These are phyloP conservation scores for Karstenula rhodostoma DNA, from an alignment of 2,329 filamentous ascomycete species.

Conservation along the genomic window DNA sequence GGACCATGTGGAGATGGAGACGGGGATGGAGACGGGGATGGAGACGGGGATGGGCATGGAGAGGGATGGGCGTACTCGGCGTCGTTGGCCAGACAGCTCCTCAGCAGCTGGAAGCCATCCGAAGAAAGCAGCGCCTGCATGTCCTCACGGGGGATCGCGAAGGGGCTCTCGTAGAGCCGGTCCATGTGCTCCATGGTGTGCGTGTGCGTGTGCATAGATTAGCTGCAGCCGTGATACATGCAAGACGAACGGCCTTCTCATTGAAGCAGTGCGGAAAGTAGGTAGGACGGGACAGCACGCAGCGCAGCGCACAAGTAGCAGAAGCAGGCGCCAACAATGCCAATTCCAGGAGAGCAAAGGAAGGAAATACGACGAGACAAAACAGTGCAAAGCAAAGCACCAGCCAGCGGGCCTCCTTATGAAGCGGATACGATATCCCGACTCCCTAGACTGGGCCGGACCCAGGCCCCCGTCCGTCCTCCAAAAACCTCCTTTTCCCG, in stretches of 20 bases:
- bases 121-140: conserved; percentile 49
- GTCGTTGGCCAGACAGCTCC: conserved; percentile 52
- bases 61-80: conserved; percentile 47
- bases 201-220: conserved; percentile 6
- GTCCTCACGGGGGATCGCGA: conserved; percentile 54
- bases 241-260: conserved; percentile 1
- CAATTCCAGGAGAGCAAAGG: neutral
- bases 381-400: conserved; percentile 3
- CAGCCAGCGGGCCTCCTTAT: conserved; percentile 11
- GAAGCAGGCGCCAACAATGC: too few relatives aligned
- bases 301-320: neutral
- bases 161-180: conserved; percentile 46
- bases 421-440: neutral
- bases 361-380: neutral
- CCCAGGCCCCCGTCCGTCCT: too few relatives aligned
- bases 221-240: conserved; percentile 5
- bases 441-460: too few relatives aligned
- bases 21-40: too few relatives aligned
- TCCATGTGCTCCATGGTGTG: conserved; percentile 19
- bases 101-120: conserved; percentile 54
- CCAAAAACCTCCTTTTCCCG: too few relatives aligned
- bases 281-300: neutral
- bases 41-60: too few relatives aligned
- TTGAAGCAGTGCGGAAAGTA: conserved; percentile 11
- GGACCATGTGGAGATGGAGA: neutral